Evolutionary conservation across 306 rosid genomes (phyloP), one percentile per base, ranked within the genome.

Genomic region (Corylus heterophylla): DNA sequence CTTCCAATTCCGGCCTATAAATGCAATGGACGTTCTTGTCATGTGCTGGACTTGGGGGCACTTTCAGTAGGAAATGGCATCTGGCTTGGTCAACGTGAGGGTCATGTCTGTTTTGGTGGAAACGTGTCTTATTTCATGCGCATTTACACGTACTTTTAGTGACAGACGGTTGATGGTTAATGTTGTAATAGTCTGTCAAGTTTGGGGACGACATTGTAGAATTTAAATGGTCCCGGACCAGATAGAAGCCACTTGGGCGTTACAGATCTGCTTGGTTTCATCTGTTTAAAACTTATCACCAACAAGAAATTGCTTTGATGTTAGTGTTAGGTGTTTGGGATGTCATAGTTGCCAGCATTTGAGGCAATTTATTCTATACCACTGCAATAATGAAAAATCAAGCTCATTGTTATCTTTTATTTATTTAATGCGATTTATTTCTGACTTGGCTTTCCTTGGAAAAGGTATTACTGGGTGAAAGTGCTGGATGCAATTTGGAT

Each of bases 391-490:
- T 37, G 64, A 73, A 76, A 76, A 45, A 37, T 58, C 45, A 22
- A 85, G 59, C 67, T 45, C 63, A 31, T 70, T 63, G 51, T 64
- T 52, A 18, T 71, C 12, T 12, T 31, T 76, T 35, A 6, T 31
- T 73, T 35, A 6, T 47, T 47, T 58, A 25, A 74, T 64, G 78
- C 66, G 37, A 76, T 51, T 9, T 73, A 37, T 78, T 81, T 80
- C 80, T 83, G 79, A 79, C 67, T 74, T 78, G 27, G 74, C 50
- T 68, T 75, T 58, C 35, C 69, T 16, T 50, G 78, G 77, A 82
- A n/a, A 63, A 95, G 99, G 98, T 87, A 61, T 82, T 95, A 82
- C 87, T 93, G 56, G 96, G 96, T 75, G 98, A 93, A 81, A 85
- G 79, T 75, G 88, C 88, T 74, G 91, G 72, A 81, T 69, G 71